Evolutionary conservation across 805 yeast species (phyloP), one percentile per base, ranked within the genome.

Genomic region (Hanseniaspora taiwanica): DNA sequence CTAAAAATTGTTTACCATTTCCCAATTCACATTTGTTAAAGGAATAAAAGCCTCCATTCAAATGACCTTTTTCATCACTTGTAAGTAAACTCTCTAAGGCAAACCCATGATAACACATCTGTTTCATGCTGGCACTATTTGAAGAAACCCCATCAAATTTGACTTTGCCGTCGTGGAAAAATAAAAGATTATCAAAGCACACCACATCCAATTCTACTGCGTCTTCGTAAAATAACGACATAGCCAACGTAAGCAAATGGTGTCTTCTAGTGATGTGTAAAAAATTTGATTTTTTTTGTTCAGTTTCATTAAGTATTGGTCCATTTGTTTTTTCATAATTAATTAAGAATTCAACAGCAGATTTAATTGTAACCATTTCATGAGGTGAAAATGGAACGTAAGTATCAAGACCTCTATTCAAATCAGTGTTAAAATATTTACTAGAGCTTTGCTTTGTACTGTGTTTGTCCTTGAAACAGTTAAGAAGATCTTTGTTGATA

Each of bases 31-130:
- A 53, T 27, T 55, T 45, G 1, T 58, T 51, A 37, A 35, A 55
- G 49, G 24, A 47, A 38, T 12, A 49, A 46, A 14, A 39, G 38
- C 21, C 27, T 32, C 7, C 42, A 12, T 18, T 32, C 29, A 1
- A 35, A 36, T 17, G 34, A 3, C 18, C 34, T 8, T 32, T 19
- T 4, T 16, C 9, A 4, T 34, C 35, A 10, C 25, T 38, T 9
- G 52, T 47, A 2, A 58, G 36, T 16, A 53, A 40, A 41, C 52
- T 46, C 39, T 58, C 63, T 7, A 58, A 46, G 6, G 54, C 58
- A 41, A 54, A 54, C 3, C 63, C 63, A 16, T 58, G 52, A 35
- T 53, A 49, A 35, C 51, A 44, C 18, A 54, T 48, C 37, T 48
- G 52, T 16, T 45, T 44, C 3, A 39, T 38, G 14, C 33, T 35